Conservation (phyloP, 2,329 filamentous ascomycete species). For the Juglanconis sp. region DNA sequence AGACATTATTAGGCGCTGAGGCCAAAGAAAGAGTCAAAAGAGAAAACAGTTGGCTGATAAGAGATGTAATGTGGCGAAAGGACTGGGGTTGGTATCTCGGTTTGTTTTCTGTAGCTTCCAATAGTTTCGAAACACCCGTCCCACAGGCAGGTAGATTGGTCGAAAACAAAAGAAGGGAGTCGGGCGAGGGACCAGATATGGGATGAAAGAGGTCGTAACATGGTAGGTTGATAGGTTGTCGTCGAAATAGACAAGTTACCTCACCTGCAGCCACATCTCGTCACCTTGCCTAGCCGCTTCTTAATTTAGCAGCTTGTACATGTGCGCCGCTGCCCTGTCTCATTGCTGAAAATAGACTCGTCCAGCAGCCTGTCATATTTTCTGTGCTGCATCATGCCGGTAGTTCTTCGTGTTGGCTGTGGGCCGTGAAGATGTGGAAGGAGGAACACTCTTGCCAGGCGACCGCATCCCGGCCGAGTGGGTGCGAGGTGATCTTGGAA, state of each 20-base stretch:
- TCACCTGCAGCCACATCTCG: conserved; percentile 19
- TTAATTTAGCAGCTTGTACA: conserved; percentile 15
- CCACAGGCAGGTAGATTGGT: neutral
- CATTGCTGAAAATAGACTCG: conserved; percentile 1
- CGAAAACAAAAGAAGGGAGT: neutral
- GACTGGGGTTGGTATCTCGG: neutral
- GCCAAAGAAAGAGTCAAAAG: neutral
- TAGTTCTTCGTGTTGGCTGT: conserved; percentile 6
- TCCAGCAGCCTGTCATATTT: neutral
- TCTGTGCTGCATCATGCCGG: conserved; percentile 6
- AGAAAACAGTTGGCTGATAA: neutral
- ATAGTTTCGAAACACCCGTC: neutral
- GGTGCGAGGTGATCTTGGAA: neutral
- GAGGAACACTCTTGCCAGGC: neutral
- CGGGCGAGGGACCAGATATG: neutral
- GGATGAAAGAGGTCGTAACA: neutral
- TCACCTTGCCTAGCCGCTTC: conserved; percentile 12
- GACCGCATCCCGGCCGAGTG: conserved; percentile 2
- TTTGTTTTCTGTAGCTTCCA: neutral
- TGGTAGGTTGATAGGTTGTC: conserved; percentile 14
- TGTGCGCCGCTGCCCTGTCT: neutral
- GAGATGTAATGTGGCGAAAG: neutral
- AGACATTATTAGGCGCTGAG: conserved; percentile 5
- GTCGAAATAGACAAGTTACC: conserved; percentile 21
- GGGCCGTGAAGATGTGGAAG: neutral